Base-by-base conservation (phyloP, 495 filamentous ascomycete species). In the Extremus antarcticus region DNA sequence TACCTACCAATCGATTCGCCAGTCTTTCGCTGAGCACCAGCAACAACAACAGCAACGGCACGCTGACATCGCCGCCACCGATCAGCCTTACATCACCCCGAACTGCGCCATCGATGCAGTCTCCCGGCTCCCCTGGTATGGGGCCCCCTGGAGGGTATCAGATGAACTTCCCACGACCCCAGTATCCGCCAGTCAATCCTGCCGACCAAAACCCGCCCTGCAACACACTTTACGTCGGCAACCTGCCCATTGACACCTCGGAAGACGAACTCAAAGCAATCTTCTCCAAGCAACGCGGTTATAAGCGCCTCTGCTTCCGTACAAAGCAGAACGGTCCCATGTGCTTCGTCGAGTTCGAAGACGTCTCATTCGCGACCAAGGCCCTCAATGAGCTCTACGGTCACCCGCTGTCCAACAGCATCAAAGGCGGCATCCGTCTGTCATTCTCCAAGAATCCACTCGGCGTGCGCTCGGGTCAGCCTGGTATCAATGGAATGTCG, bases 271-370 rank as follows among this genome's bases (percentile, higher is more conserved):
- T 98, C 46, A 98, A 97, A 69, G 84, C 86, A 15, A 78, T 97
- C 67, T 98, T 98, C 65, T 89, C 84, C 43, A 92, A 91, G 68
- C 87, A 94, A 61, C 87, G 90, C 32, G 92, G 92, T 16, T 98
- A 97, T 69, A 98, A 94, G 73, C 78, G 92, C 38, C 82, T 98
- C 3, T 96, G 90, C 64, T 95, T 95, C 73, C 81, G 94, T n/a
- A 95, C 91, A 50, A 98, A 98, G 71, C 86, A 90, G 59, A 95
- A 97, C 63, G 94, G 94, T 0, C 92, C 94, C 13, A 97, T 97
- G 94, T 97, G 92, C 64, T 97, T 97, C 63, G 92, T 98, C 40
- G 94, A 98, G 68, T 98, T 97, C 65, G 92, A 97, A 62, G 90
- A 98, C 65, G 81, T 95, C 41, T 84, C 85, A 21, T 92, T 89